Evolutionary conservation across 352 stramenopile species (phyloP).

Genomic region (Pelagophyceae sp.): DNA sequence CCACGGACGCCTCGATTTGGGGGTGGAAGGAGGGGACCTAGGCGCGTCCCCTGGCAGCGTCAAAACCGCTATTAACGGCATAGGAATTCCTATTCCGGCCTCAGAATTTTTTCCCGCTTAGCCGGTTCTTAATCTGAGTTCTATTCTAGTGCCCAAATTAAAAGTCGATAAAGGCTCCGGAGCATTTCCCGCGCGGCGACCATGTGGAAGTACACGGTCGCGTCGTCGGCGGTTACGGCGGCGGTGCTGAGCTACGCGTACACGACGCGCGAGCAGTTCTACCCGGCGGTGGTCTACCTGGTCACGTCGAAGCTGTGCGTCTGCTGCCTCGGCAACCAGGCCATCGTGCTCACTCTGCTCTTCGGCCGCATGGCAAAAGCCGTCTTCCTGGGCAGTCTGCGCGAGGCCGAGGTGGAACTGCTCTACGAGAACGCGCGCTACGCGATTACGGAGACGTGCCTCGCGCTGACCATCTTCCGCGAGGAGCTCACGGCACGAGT

Average conservation of each 20-base stretch:
- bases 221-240: neutral
- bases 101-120: too few relatives aligned
- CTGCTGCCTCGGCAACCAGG: conserved; percentile 85
- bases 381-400: conserved; percentile 66
- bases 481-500: conserved; percentile 90
- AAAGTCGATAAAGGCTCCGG: too few relatives aligned
- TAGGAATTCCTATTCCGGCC: too few relatives aligned
- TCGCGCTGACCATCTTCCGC: conserved; percentile 97
- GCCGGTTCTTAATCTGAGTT: too few relatives aligned
- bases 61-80: too few relatives aligned
- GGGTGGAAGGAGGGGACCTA: too few relatives aligned
- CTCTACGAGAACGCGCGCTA: conserved; percentile 92
- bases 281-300: conserved; percentile 89
- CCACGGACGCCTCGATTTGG: too few relatives aligned
- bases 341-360: conserved; percentile 70
- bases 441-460: conserved; percentile 93
- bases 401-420: conserved; percentile 68
- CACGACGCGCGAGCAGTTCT: conserved; percentile 86
- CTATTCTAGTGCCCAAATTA: too few relatives aligned
- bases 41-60: too few relatives aligned
- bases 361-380: conserved; percentile 60
- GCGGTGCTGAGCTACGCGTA: conserved; percentile 79
- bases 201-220: conserved; percentile 1
- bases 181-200: too few relatives aligned
- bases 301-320: conserved; percentile 91